These are phyloP conservation scores for Ceratocystis diversiconidia DNA, from an alignment of 2,329 filamentous ascomycete species.

Conservation along the genomic window DNA sequence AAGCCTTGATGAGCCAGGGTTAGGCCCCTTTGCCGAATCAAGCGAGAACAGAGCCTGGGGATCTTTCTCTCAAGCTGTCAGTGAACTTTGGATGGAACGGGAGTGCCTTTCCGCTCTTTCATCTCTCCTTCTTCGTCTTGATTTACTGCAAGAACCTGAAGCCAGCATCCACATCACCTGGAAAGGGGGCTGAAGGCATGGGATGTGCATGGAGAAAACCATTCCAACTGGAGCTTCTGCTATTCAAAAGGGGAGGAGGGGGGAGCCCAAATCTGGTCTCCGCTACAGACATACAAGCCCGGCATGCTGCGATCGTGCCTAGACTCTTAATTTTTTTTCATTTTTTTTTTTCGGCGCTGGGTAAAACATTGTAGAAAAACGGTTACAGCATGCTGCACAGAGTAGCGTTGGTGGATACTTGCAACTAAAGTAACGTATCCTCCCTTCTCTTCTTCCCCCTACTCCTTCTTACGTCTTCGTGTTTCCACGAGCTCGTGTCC, in stretches of 20 bases:
- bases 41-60: constrained; percentile 1
- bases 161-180: background rate
- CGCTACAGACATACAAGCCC: no score
- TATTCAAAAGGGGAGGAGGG: background rate
- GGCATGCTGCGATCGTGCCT: no score
- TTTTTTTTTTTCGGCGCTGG: no score
- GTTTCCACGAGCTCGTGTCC: background rate
- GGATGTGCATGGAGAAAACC: background rate
- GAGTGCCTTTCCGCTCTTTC: background rate
- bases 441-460: background rate
- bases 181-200: background rate
- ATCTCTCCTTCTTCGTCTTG: background rate
- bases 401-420: background rate
- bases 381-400: background rate
- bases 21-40: constrained; percentile 5
- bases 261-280: background rate
- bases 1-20: constrained; percentile 1
- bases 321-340: no score
- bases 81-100: background rate
- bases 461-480: background rate
- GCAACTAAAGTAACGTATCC: background rate
- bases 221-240: background rate
- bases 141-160: background rate
- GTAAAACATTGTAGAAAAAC: no score
- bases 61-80: background rate